Evolutionary conservation across 2,329 filamentous ascomycete genomes (phyloP), one percentile per base, ranked within the genome.

Genomic region (Xylariaceae sp.): DNA sequence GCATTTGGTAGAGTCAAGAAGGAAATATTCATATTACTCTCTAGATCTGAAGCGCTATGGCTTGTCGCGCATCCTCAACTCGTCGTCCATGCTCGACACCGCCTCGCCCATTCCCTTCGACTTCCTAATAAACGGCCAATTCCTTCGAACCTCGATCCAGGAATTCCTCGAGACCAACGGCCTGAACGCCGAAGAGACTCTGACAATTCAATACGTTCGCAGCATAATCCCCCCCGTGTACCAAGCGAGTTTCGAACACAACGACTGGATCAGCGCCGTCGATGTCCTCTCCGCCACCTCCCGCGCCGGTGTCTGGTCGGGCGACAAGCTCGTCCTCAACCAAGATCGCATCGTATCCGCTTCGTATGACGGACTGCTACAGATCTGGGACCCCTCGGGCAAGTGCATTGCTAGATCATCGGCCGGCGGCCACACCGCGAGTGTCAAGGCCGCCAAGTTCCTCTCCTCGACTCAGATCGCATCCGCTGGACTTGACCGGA

Each of bases 91-190:
- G 82, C 85, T 89, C 73, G 79, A 82, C 71, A 87, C 84, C 51
- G 71, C 80, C 34, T 76, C 78, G 9, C 85, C 89, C 10, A 82
- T 92, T 51, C 90, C 90, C 15, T 88, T 99, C 75, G 94, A 99
- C 75, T 97, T 99, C 78, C 83, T 99, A 68, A 88, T 96, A 76
- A 94, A 97, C 74, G 94, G 94, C 74, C 87, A 88, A 70, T 97
- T 96, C 75, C 83, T 99, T 55, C 88, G 90, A 63, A 89, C 92
- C 30, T 91, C 90, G 15, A 84, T 99, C 66, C 90, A 96, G 73
- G 90, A 97, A 70, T 96, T 96, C 75, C 85, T 99, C 61, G 87
- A 87, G 13, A 80, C 86, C 63, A 89, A 94, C 70, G 93, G 93
- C 53, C 87, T 97, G 62, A 96, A 91, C 17, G 84, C 91, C 48